Evolutionary conservation across 75 land plant species (phyloP).

Genomic region (Chamaecyparis obtusa): DNA sequence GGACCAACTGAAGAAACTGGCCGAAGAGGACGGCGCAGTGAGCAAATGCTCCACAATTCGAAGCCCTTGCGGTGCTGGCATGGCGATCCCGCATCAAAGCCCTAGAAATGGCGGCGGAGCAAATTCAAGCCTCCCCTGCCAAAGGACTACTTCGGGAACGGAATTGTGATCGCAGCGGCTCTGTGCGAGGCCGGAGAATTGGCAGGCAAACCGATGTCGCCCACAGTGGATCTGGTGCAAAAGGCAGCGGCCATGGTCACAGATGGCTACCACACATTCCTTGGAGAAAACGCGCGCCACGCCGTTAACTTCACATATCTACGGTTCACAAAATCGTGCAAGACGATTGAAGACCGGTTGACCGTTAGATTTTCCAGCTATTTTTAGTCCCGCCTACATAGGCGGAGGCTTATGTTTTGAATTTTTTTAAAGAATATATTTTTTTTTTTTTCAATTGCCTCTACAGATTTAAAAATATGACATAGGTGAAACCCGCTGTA

Average conservation of each 20-base stretch:
- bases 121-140: conserved; percentile 73
- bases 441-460: too few species aligned
- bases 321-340: too few species aligned
- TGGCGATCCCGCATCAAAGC: conserved; percentile 70
- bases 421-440: too few species aligned
- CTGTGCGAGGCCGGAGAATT: conserved; percentile 56
- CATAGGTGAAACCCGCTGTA: too few species aligned
- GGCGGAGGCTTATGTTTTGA: too few species aligned
- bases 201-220: conserved; percentile 38
- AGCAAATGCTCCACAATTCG: conserved; percentile 73
- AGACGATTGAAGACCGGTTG: too few species aligned
- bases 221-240: conserved; percentile 54
- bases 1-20: conserved; percentile 41
- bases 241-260: conserved; percentile 62
- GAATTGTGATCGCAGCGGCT: conserved; percentile 64
- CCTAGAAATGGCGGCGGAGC: conserved; percentile 36
- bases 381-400: too few species aligned
- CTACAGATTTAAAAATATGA: too few species aligned
- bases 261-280: conserved; percentile 72
- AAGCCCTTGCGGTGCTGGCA: conserved; percentile 69
- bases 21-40: conserved; percentile 49
- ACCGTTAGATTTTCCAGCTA: too few species aligned
- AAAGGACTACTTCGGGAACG: conserved; percentile 76
- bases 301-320: too few species aligned
- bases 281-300: conserved; percentile 61